Conservation (phyloP, 805 yeast species). For the Metschnikowia reukaufii region DNA sequence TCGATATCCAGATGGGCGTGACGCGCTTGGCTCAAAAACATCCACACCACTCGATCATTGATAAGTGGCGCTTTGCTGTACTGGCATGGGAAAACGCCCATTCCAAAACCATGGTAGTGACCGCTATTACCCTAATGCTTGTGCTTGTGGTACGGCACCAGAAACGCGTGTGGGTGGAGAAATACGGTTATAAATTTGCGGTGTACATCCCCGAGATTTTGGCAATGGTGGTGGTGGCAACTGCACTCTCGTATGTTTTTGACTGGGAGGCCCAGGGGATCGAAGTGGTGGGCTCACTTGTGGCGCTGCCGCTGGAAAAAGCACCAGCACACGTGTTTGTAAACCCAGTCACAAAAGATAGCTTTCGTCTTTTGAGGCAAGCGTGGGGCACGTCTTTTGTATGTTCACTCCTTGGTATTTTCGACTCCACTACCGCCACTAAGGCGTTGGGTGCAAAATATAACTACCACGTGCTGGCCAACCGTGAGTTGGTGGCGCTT, state of each 20-base stretch:
- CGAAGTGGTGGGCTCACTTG: slow-evolving; percentile 31
- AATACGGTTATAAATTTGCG: slow-evolving; percentile 19
- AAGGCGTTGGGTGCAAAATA: slow-evolving; percentile 33
- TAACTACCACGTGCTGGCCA: slow-evolving; percentile 33
- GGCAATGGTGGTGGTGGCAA: slow-evolving; percentile 31
- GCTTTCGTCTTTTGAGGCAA: slow-evolving; percentile 23
- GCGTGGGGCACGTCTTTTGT: slow-evolving; percentile 32
- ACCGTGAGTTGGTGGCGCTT: slow-evolving; percentile 35
- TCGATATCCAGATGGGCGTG: slow-evolving; percentile 50
- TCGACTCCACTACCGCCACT: slow-evolving; percentile 38
- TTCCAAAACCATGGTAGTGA: slow-evolving; percentile 15
- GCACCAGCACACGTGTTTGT: background rate
- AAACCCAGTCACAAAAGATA: slow-evolving; percentile 26
- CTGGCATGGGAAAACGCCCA: slow-evolving; percentile 11
- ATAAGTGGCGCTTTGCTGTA: slow-evolving; percentile 13
- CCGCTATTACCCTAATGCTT: slow-evolving; percentile 22
- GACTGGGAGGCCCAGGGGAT: slow-evolving; percentile 30
- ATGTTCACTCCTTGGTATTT: slow-evolving; percentile 34
- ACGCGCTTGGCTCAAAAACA: slow-evolving; percentile 19
- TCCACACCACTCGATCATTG: slow-evolving; percentile 23
- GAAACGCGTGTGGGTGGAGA: slow-evolving; percentile 21
- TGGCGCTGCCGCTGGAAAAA: slow-evolving; percentile 1
- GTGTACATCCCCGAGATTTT: slow-evolving; percentile 35
- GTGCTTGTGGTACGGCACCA: slow-evolving; percentile 24
- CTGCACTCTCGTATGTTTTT: slow-evolving; percentile 25